Evolutionary conservation across 805 yeast species (phyloP).

Genomic region (Candida germanica): DNA sequence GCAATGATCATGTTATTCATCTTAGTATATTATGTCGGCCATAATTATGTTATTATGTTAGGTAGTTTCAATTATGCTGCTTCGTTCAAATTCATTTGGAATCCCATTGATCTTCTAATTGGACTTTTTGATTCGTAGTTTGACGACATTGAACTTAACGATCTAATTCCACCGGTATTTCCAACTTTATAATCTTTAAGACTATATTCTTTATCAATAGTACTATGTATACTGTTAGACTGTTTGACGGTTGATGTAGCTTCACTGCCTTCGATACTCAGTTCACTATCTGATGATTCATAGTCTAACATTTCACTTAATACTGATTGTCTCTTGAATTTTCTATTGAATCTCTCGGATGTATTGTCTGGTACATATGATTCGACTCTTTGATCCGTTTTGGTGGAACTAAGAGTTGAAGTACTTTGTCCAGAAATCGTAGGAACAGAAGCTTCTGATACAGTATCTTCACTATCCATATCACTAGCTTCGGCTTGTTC

Average conservation of each 20-base stretch:
- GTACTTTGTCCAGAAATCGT: conserved; percentile 11
- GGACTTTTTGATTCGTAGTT: conserved; percentile 6
- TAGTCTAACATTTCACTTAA: conserved; percentile 45
- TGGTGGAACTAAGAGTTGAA: not conserved
- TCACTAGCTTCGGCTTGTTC: conserved; percentile 1
- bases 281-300: conserved; percentile 23
- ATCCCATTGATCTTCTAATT: conserved; percentile 12
- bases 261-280: conserved; percentile 2
- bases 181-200: too few relatives aligned
- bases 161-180: conserved; percentile 3
- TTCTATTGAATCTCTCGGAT: conserved; percentile 23
- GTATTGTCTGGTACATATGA: conserved; percentile 10
- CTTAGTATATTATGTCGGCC: too few relatives aligned
- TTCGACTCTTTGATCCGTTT: conserved; percentile 1
- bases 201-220: conserved; percentile 11
- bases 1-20: too few relatives aligned
- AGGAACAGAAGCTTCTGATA: conserved; percentile 2
- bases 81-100: conserved; percentile 8
- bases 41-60: too few relatives aligned
- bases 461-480: not conserved
- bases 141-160: conserved; percentile 13
- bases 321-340: conserved; percentile 36
- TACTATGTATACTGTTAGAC: not conserved
- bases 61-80: too few relatives aligned
- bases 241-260: not conserved